Evolutionary conservation across 768 basidiomycete species (phyloP).

Genomic region (Cytidiella melzeri): DNA sequence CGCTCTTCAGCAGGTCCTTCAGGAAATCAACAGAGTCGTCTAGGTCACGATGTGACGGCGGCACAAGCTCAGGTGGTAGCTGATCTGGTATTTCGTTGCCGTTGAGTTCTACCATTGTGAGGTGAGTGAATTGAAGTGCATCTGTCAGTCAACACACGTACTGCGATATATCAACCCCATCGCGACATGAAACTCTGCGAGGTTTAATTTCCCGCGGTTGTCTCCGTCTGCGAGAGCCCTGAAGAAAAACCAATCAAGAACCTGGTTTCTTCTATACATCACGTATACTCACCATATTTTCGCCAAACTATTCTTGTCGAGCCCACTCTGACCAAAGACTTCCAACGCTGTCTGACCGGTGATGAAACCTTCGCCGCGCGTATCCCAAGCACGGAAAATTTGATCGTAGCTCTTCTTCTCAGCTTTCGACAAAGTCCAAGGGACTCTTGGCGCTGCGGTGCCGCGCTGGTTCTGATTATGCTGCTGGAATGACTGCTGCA

Average conservation of each 20-base stretch:
- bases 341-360: constrained; percentile 78
- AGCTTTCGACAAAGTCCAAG: constrained; percentile 80
- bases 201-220: constrained; percentile 91
- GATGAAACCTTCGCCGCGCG: constrained; percentile 76
- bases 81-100: constrained; percentile 85
- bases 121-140: no score
- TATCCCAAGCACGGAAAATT: constrained; percentile 97
- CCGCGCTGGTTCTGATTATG: constrained; percentile 74
- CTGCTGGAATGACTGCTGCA: constrained; percentile 85
- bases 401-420: constrained; percentile 97
- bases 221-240: constrained; percentile 92
- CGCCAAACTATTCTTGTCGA: constrained; percentile 85
- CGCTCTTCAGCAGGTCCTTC: constrained; percentile 81
- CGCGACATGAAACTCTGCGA: constrained; percentile 96
- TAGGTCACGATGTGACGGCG: constrained; percentile 87
- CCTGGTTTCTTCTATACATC: background rate
- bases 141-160: constrained; percentile 43
- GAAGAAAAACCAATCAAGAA: background rate
- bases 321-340: constrained; percentile 90
- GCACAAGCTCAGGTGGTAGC: constrained; percentile 85
- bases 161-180: constrained; percentile 98
- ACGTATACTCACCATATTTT: constrained; percentile 72
- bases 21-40: constrained; percentile 86
- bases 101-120: constrained; percentile 59
- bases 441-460: constrained; percentile 57